Percentiles rank a stretch among this genome's conserved stretches.
Evolutionary conservation across 2,329 filamentous ascomycete genomes (phyloP).

Genomic region (Penicillium sp.): DNA sequence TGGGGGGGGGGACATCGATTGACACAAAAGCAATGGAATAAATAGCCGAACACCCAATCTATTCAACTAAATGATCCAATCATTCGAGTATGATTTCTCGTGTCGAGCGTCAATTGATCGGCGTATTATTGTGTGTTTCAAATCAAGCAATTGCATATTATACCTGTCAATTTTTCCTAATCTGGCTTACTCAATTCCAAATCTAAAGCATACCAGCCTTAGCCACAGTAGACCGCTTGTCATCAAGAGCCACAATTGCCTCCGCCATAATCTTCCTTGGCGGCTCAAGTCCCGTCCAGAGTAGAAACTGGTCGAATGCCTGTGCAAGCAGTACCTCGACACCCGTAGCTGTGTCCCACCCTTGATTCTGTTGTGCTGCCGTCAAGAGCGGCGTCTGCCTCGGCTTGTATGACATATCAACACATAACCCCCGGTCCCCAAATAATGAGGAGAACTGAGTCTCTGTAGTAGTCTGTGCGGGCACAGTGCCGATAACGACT

Average conservation of each 20-base stretch:
- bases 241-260: constrained; percentile 10
- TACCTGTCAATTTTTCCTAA: not conserved
- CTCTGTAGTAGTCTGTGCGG: constrained; percentile 17
- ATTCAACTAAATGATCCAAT: not conserved
- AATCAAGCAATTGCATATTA: not conserved
- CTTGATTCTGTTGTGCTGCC: constrained; percentile 15
- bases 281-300: constrained; percentile 21
- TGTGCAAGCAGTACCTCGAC: constrained; percentile 29
- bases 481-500: constrained; percentile 25
- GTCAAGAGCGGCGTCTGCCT: constrained; percentile 19
- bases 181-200: not conserved
- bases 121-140: not conserved
- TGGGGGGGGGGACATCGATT: not conserved
- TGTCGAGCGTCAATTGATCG: not conserved
- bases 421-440: constrained; percentile 13
- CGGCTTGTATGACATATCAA: constrained; percentile 28
- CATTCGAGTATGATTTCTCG: not conserved
- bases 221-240: not conserved
- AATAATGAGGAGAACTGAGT: constrained; percentile 19
- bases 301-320: constrained; percentile 26
- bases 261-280: constrained; percentile 12
- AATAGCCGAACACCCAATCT: not conserved
- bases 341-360: constrained; percentile 22
- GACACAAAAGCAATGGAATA: not conserved
- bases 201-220: constrained; percentile 3